A percentile compares a stretch with the other conserved stretches of the same genome.
Evolutionary conservation across 2,329 filamentous ascomycete species (phyloP).

Genomic region (Gnomoniopsis sp.): DNA sequence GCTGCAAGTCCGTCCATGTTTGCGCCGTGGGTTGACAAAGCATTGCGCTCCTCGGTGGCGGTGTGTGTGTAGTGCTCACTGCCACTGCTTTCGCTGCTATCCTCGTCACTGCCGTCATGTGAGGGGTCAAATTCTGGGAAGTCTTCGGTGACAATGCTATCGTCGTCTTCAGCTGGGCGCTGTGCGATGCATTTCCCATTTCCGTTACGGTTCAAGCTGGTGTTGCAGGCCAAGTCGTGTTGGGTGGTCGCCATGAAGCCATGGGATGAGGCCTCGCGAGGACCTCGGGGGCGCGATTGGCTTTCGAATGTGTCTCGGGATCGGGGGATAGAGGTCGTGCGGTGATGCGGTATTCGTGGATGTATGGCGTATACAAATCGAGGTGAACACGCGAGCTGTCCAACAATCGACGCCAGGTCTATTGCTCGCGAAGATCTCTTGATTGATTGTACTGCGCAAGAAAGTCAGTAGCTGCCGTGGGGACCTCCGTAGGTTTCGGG

Average conservation of each 20-base stretch:
- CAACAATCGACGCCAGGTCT: neutral
- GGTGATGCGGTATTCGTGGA: neutral
- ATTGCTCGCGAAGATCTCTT: neutral
- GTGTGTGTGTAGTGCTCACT: conserved; percentile 12
- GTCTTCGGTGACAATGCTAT: conserved; percentile 16
- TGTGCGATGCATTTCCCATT: neutral
- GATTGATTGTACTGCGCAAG: too few species aligned
- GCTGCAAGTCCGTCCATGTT: neutral
- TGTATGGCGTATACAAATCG: too few species aligned
- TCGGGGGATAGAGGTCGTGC: neutral
- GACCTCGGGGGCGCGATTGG: neutral
- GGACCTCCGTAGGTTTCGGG: too few species aligned
- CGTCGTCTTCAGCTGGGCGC: conserved; percentile 14
- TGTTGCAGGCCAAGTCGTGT: neutral
- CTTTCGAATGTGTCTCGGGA: neutral
- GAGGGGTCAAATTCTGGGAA: conserved; percentile 19
- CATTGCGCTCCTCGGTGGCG: neutral
- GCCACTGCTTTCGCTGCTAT: neutral
- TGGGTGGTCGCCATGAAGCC: conserved; percentile 18
- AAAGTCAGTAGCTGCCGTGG: too few species aligned
- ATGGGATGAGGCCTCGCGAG: conserved; percentile 14
- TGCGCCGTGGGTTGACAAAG: neutral
- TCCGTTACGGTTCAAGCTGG: conserved; percentile 11
- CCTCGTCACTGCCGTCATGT: conserved; percentile 16
- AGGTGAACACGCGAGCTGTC: neutral